Conservation (phyloP, 225 moss, liverwort and hornwort species). For the Asterella californica region DNA sequence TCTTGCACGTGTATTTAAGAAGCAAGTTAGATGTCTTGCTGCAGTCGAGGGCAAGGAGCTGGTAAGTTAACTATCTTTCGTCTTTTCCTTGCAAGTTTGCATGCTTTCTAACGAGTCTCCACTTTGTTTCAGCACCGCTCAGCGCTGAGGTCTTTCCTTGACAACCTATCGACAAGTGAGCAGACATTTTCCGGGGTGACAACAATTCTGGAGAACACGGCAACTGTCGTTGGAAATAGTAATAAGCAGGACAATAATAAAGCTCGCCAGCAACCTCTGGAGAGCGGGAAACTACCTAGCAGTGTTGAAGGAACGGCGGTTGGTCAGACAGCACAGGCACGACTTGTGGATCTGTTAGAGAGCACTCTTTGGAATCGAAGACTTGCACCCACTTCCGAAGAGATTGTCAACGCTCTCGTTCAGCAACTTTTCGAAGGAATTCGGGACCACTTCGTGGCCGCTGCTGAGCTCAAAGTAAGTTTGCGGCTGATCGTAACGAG, state of each 20-base stretch:
- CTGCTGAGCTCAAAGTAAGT: slow-evolving; percentile 87
- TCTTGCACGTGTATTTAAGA: too few relatives aligned
- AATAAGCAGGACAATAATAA: slow-evolving; percentile 98
- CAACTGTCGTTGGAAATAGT: slow-evolving; percentile 59
- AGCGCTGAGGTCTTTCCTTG: slow-evolving; percentile 78
- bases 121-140: slow-evolving; percentile 67
- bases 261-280: slow-evolving; percentile 54
- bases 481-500: not conserved
- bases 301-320: slow-evolving; percentile 40
- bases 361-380: slow-evolving; percentile 97
- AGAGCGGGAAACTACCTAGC: slow-evolving; percentile 22
- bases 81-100: not conserved
- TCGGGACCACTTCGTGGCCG: slow-evolving; percentile 87
- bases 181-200: slow-evolving; percentile 46
- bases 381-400: slow-evolving; percentile 93
- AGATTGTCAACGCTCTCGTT: slow-evolving; percentile 96
- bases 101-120: not conserved
- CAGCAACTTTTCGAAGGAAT: slow-evolving; percentile 95
- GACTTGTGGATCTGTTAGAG: slow-evolving; percentile 88
- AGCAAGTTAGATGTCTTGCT: too few relatives aligned
- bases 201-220: slow-evolving; percentile 47
- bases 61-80: too few relatives aligned
- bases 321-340: slow-evolving; percentile 80
- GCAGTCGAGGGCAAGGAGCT: too few relatives aligned
- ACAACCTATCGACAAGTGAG: slow-evolving; percentile 79